Conservation (phyloP, 345 rosid species). For the Passiflora organensis region DNA sequence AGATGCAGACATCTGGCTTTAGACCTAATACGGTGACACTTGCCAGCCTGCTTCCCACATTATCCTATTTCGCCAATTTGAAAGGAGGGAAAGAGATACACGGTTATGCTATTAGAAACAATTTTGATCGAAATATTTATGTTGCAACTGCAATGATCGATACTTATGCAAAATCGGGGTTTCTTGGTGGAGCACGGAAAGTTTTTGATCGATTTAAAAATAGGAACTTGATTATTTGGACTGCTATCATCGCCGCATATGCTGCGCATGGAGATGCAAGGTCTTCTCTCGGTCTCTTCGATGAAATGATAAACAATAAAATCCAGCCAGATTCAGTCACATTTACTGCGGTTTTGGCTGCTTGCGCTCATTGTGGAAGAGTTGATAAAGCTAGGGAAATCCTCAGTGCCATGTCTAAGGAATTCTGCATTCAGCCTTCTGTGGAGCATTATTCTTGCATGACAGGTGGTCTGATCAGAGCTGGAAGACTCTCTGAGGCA, state of each 20-base stretch:
- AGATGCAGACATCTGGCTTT: conserved; percentile 50
- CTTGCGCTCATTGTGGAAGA: conserved; percentile 70
- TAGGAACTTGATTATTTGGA: conserved; percentile 76
- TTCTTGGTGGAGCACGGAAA: conserved; percentile 45
- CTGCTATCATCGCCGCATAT: conserved; percentile 72
- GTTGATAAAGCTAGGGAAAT: conserved; percentile 52
- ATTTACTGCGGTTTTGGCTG: conserved; percentile 65
- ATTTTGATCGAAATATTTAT: conserved; percentile 44
- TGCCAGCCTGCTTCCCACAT: conserved; percentile 57
- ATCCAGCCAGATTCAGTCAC: conserved; percentile 66
- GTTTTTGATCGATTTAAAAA: conserved; percentile 51
- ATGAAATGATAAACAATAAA: conserved; percentile 47
- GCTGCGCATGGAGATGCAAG: conserved; percentile 67
- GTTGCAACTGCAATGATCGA: conserved; percentile 69
- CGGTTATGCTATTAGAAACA: conserved; percentile 53
- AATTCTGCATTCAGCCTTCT: conserved; percentile 46
- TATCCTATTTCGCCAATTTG: conserved; percentile 48
- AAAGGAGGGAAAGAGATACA: conserved; percentile 78
- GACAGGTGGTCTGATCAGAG: conserved; percentile 72
- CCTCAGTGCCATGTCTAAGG: conserved; percentile 46
- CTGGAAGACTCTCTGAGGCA: conserved; percentile 68
- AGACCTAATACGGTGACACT: conserved; percentile 64
- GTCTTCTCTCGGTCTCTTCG: conserved; percentile 43
- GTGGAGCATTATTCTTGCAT: conserved; percentile 82
- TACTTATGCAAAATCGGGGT: conserved; percentile 67